phyloP scores from a whole-genome alignment of 768 basidiomycete species.

The Mycena olivaceomarginata region DNA sequence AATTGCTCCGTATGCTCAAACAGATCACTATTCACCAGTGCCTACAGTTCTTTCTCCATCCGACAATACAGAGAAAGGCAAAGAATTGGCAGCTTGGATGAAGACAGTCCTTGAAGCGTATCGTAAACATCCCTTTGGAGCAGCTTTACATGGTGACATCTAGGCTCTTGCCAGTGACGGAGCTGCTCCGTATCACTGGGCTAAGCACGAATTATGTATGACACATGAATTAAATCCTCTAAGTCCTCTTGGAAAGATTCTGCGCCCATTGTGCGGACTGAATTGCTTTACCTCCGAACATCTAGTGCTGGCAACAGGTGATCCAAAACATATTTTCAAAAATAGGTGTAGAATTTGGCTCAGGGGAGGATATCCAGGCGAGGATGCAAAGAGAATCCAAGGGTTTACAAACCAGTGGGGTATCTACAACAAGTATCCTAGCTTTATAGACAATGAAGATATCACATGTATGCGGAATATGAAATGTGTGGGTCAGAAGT shows the following conservation, averaged over 20 bases:
- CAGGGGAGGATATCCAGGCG: too few relatives aligned
- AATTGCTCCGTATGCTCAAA: conserved; percentile 46
- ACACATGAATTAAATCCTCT: neutral
- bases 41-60: conserved; percentile 38
- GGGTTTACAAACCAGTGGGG: too few relatives aligned
- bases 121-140: neutral
- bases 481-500: too few relatives aligned
- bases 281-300: neutral
- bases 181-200: neutral
- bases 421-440: too few relatives aligned
- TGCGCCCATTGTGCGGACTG: neutral
- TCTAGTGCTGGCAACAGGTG: neutral
- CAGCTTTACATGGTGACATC: neutral
- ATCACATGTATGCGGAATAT: too few relatives aligned
- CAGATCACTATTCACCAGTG: conserved; percentile 48
- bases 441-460: too few relatives aligned
- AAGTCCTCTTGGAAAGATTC: neutral
- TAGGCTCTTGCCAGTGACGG: neutral
- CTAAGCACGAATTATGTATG: neutral
- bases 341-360: too few relatives aligned
- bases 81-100: conserved; percentile 34
- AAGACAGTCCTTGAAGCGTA: neutral
- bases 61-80: conserved; percentile 42
- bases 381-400: too few relatives aligned
- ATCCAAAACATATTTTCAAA: neutral